Evolutionary conservation across 805 yeast genomes (phyloP).

Genomic region (Yamadazyma laniorum): DNA sequence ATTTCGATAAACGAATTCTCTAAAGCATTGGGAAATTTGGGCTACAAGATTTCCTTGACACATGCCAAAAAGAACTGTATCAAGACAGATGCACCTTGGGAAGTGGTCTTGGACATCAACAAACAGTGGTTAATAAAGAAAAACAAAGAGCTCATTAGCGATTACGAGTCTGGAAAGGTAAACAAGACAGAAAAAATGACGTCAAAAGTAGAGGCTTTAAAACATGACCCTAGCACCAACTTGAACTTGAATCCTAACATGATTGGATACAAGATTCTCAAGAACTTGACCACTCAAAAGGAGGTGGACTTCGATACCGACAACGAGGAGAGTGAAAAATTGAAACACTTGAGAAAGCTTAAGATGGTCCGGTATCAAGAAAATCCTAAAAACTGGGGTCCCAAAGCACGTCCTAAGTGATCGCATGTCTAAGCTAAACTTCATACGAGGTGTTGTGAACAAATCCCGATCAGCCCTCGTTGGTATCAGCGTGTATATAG

Average conservation of each 20-base stretch:
- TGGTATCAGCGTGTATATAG: no score
- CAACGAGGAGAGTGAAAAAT: constrained; percentile 55
- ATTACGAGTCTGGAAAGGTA: constrained; percentile 16
- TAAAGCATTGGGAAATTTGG: constrained; percentile 82
- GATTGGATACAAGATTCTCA: constrained; percentile 56
- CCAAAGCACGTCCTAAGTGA: constrained; percentile 89
- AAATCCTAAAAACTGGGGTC: constrained; percentile 98
- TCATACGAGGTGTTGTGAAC: no score
- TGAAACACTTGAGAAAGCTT: constrained; percentile 64
- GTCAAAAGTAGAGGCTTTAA: constrained; percentile 21
- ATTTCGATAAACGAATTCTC: constrained; percentile 72
- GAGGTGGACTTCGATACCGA: constrained; percentile 55
- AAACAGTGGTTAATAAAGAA: constrained; percentile 52
- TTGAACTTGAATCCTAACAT: constrained; percentile 36
- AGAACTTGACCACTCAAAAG: constrained; percentile 29
- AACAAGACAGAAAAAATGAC: constrained; percentile 13
- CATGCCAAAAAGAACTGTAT: constrained; percentile 85
- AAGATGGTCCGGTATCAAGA: constrained; percentile 87
- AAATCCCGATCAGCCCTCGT: no score
- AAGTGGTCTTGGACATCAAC: constrained; percentile 68
- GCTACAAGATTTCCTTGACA: constrained; percentile 78
- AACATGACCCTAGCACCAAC: constrained; percentile 32
- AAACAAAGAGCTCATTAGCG: constrained; percentile 27
- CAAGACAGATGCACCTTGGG: constrained; percentile 90
- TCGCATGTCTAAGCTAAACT: no score